Evolutionary conservation across 208 protist species (phyloP), one percentile per base, ranked within the genome.

Genomic region (Trypanosoma theileri): DNA sequence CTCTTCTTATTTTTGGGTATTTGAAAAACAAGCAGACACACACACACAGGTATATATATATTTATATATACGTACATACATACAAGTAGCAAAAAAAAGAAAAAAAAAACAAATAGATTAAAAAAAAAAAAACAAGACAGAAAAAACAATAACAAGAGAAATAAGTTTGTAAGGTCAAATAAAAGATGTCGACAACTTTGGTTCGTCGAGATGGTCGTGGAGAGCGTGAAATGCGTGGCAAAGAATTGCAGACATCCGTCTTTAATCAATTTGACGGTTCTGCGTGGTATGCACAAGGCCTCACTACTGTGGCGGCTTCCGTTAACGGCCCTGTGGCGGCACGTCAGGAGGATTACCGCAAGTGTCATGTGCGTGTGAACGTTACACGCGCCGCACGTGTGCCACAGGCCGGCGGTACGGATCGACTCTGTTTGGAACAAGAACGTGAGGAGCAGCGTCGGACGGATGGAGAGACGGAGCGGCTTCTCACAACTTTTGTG

Each of bases 211-310:
- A 95, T 66, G 86, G 85, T 55, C 83, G 89, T 41, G 77, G 80
- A 14, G 62, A 69, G 35, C 69, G 79, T 8, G 86, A 94, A 75
- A 77, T 96, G 40, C 85, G 88, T 28, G 80, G 73, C 4, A 89
- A 84, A 53, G 83, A 93, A 54, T 69, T 93, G 73, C 52, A 61
- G 7, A 58, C 85, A 12, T 87, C 82, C 10, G 80, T 86, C 63
- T 74, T 89, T 21, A 75, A 31, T 3, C 80, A 87, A 14, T 91
- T 88, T 61, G 88, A 94, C 62, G 92, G 88, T 41, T 91, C 86
- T 56, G 66, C 78, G 50, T 86, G 76, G 73, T 97, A 93, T 64
- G 66, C 82, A 14, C 89, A 97, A 56, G 92, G 90, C 3, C 60
- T 71, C 52, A 92, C 85, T 4, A 66, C 84, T 28, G 85, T 95